Conservation (phyloP, 2,329 filamentous ascomycete species). For the Exophiala lecanii-corni region DNA sequence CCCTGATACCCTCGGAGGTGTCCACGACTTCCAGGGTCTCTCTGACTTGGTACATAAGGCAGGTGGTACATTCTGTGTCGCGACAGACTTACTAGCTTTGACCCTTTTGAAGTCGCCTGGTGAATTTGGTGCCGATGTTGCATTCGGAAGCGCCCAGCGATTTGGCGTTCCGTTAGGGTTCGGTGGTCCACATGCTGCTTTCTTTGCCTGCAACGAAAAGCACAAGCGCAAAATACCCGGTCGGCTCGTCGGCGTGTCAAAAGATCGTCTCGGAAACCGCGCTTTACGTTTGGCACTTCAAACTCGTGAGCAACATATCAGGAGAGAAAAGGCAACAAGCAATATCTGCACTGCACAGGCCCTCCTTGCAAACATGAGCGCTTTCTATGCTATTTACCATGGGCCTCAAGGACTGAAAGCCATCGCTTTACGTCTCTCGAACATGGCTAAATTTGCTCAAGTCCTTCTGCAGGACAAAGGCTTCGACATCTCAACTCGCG, state of each 20-base stretch:
- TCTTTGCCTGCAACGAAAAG: slow-evolving; percentile 87
- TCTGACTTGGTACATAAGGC: slow-evolving; percentile 71
- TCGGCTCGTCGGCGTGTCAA: slow-evolving; percentile 83
- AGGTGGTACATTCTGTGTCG: slow-evolving; percentile 76
- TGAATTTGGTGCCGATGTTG: slow-evolving; percentile 92
- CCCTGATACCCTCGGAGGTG: slow-evolving; percentile 78
- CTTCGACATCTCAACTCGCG: slow-evolving; percentile 57
- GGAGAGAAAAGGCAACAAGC: slow-evolving; percentile 92
- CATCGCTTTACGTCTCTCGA: slow-evolving; percentile 74
- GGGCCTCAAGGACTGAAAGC: slow-evolving; percentile 76
- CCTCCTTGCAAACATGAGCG: slow-evolving; percentile 89
- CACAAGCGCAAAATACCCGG: slow-evolving; percentile 94
- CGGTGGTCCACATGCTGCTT: slow-evolving; percentile 92
- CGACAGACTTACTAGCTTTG: slow-evolving; percentile 82
- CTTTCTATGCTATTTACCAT: slow-evolving; percentile 91
- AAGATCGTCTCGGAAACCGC: slow-evolving; percentile 76
- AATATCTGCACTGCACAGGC: slow-evolving; percentile 97
- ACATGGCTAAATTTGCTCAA: slow-evolving; percentile 66
- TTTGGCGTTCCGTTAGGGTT: slow-evolving; percentile 89
- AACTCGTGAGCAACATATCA: slow-evolving; percentile 92
- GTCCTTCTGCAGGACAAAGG: slow-evolving; percentile 59
- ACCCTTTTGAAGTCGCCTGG: slow-evolving; percentile 84
- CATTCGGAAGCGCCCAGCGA: slow-evolving; percentile 86
- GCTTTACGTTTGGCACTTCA: slow-evolving; percentile 83
- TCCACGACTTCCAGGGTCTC: slow-evolving; percentile 69